Base-by-base conservation (phyloP, 176 grass and related monocot genomes). In the Oryza nivara region DNA sequence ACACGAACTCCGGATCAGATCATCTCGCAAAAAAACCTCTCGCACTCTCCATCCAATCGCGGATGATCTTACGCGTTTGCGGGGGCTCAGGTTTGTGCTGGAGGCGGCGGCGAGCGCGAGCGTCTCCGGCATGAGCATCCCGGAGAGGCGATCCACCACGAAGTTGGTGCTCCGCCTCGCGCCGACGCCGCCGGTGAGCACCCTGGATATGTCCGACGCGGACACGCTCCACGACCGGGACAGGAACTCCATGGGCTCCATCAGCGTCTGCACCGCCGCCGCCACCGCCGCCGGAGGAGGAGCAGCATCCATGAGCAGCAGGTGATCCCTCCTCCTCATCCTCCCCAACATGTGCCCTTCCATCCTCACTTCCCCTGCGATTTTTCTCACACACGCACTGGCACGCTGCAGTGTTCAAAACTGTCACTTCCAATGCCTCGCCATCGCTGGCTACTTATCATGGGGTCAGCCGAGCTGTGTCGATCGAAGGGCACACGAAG, bases 171-270 rank as follows among this genome's bases (percentile, higher is more conserved):
- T 95, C 49, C 89, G 74, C 78, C 90, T 85, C 17, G 44, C 86
- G 22, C 34, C 86, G 38, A 71, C 67, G 73, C 65, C 38, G 49
- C 84, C 77, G 15, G 79, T 10, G 3, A 95, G 77, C 46, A 89
- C 85, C 82, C 86, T 90, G 28, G 90, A 92, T 1, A 95, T 90
- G 77, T 89, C 93, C 45, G 82, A 90, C 17, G 93, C 85, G 22
- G 93, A 95, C 15, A 88, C 74, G 65, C 79, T 92, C 93, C 93
- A 95, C 2, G 93, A 92, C 82, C 93, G 48, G 6, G 90, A 91
- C 74, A 92, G 81, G 83, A 90, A 95, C 82, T 92, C 90, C 90
- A 95, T 95, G 47, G 88, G 88, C 82, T 95, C 93, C 75, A 90
- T 77, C 7, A 88, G 84, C 67, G 73, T 90, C 73, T 92, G 77